Evolutionary conservation across 257 asterid genomes (phyloP).

Genomic region (Solanum neorickii): DNA sequence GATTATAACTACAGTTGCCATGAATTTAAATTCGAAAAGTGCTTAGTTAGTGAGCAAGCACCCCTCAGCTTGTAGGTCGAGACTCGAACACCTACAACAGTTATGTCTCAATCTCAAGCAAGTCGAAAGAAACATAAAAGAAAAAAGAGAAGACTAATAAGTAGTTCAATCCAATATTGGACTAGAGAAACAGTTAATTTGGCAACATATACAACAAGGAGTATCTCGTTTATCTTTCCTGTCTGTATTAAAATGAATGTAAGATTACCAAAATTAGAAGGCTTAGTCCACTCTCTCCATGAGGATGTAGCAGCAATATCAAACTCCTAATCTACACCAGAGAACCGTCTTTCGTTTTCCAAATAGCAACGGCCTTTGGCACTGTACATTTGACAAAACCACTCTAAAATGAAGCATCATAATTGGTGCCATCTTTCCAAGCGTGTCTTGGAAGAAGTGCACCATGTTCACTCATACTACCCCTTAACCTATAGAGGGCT

Average conservation of each 20-base stretch:
- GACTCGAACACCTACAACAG: background rate
- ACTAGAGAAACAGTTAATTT: constrained; percentile 1
- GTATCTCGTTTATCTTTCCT: constrained; percentile 12
- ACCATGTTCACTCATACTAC: constrained; percentile 83
- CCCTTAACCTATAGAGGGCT: constrained; percentile 54
- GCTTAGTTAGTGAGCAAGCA: background rate
- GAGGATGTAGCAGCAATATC: constrained; percentile 4
- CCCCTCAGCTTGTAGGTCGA: background rate
- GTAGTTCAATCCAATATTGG: constrained; percentile 15
- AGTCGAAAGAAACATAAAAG: background rate
- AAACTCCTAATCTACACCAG: constrained; percentile 31
- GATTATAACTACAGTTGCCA: background rate
- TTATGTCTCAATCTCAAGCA: background rate
- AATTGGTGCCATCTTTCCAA: constrained; percentile 44
- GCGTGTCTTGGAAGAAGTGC: constrained; percentile 31
- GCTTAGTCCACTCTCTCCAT: constrained; percentile 12
- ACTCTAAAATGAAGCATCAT: constrained; percentile 62
- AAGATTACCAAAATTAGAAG: constrained; percentile 48
- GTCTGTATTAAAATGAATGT: constrained; percentile 14
- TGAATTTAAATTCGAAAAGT: background rate
- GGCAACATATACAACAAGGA: constrained; percentile 21
- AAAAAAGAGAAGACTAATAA: background rate
- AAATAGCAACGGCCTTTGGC: constrained; percentile 29
- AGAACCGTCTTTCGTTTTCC: constrained; percentile 16
- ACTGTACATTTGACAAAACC: constrained; percentile 48